phyloP scores from a whole-genome alignment of 129 eudicot species.

The Kitagawia praeruptora region DNA sequence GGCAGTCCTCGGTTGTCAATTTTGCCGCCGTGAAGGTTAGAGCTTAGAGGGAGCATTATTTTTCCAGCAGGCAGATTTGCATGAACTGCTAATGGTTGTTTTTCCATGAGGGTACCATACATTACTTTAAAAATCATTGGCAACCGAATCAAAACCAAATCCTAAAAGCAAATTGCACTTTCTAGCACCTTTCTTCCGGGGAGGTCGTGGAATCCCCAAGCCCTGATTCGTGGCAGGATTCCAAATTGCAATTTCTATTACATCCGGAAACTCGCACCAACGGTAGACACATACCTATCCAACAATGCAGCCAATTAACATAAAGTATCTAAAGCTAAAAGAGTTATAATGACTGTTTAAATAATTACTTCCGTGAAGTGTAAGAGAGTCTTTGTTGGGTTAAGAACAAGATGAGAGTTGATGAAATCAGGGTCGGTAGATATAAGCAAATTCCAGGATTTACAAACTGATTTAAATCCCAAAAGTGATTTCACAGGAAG shows the following conservation, averaged over 20 bases:
- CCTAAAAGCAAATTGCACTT: background rate
- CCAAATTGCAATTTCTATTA: background rate
- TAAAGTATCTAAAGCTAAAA: background rate
- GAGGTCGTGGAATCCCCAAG: background rate
- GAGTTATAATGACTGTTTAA: background rate
- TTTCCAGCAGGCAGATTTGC: background rate
- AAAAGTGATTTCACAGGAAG: background rate
- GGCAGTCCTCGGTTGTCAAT: background rate
- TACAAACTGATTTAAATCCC: background rate
- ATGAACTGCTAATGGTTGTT: background rate
- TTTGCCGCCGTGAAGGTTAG: background rate
- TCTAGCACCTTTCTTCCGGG: background rate
- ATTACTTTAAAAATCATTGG: background rate
- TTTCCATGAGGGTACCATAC: background rate
- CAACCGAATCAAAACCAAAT: background rate
- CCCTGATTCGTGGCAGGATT: background rate
- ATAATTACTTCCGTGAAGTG: too few relatives aligned
- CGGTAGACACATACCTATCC: background rate
- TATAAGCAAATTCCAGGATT: background rate
- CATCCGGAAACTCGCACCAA: too few relatives aligned
- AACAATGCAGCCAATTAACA: background rate
- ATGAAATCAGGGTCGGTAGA: background rate
- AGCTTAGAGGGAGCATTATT: background rate
- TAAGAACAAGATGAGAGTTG: background rate
- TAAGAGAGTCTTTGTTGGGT: too few relatives aligned